Evolutionary conservation across 148 eudicot species (phyloP), one percentile per base, ranked within the genome.

Genomic region (Spergularia bocconei): DNA sequence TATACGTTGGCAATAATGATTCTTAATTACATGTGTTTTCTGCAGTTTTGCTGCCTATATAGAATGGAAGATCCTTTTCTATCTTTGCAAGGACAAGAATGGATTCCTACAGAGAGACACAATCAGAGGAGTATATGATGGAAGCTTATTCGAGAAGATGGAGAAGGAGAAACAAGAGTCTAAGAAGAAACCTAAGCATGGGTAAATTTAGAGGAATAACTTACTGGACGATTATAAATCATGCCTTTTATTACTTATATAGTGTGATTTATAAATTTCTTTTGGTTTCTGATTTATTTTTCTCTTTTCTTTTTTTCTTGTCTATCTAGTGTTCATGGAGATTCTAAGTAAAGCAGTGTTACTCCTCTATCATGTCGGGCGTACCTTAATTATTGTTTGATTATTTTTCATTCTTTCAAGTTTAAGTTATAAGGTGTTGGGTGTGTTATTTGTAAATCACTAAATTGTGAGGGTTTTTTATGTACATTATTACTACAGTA

Each of bases 21-120:
- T 11, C 13, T 11, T 19, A 55, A 8, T n/a, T 19, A 29, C 2
- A 29, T 29, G 36, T 29, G 36, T 29, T 6, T 67, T 25, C n/a
- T 60, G 20, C 51, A 91, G 97, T 89, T 48, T 91, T 67, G 92
- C 78, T 13, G 78, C 84, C 4, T 86, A 25, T 36, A 41, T 81
- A 6, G 97, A 92, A 77, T 92, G 97, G 97, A 92, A 84, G 71
- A 80, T 92, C 53, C 70, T 92, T 9, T 87, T 80, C 72, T 20
- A 36, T 13, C 88, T 92, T 1, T 83, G 88, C 86, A 92, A 90
- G 78, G 90, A 92, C 79, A 76, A 88, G 73, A n/a, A 90, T 33
- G 97, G 97, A 0, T 63, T 92, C 53, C 73, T 92, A 77, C 87
- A 83, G 2, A 88, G 71, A 68, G 92, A 90, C 0, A 85, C 85